These are phyloP conservation scores for Tulasnella sp. DNA, from an alignment of 768 basidiomycete species.

Conservation along the genomic window DNA sequence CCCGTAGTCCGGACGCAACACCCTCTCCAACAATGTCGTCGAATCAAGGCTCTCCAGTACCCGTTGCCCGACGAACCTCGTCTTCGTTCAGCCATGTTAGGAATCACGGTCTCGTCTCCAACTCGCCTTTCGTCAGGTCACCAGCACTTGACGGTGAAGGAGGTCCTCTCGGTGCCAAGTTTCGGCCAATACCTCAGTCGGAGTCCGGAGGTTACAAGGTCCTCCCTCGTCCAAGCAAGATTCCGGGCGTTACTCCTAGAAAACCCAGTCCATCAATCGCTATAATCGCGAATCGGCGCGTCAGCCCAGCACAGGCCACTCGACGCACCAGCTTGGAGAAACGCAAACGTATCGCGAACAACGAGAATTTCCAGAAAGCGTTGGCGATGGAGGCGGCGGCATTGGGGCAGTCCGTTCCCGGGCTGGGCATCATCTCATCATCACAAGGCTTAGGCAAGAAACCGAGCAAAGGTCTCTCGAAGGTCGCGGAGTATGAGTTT, in stretches of 20 bases:
- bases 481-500: conserved; percentile 72
- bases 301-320: conserved; percentile 13
- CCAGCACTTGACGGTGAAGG: conserved; percentile 2
- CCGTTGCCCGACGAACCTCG: conserved; percentile 63
- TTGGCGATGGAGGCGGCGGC: conserved; percentile 27
- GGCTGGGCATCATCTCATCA: conserved; percentile 68
- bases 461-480: conserved; percentile 74
- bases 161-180: conserved; percentile 28
- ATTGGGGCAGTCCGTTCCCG: conserved; percentile 42
- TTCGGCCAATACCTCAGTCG: conserved; percentile 1
- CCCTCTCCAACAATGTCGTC: not conserved
- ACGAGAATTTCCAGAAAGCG: conserved; percentile 28
- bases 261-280: conserved; percentile 21
- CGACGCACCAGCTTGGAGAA: conserved; percentile 34
- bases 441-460: conserved; percentile 67
- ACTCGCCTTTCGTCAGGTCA: conserved; percentile 73
- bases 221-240: conserved; percentile 3
- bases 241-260: conserved; percentile 19
- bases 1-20: conserved; percentile 9
- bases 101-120: conserved; percentile 77
- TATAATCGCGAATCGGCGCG: conserved; percentile 5
- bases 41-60: not conserved
- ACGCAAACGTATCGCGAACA: conserved; percentile 4
- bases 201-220: conserved; percentile 22
- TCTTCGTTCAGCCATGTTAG: conserved; percentile 79